These are phyloP conservation scores for Phytophthora citricola DNA, from an alignment of 352 stramenopile species.

Conservation along the genomic window DNA sequence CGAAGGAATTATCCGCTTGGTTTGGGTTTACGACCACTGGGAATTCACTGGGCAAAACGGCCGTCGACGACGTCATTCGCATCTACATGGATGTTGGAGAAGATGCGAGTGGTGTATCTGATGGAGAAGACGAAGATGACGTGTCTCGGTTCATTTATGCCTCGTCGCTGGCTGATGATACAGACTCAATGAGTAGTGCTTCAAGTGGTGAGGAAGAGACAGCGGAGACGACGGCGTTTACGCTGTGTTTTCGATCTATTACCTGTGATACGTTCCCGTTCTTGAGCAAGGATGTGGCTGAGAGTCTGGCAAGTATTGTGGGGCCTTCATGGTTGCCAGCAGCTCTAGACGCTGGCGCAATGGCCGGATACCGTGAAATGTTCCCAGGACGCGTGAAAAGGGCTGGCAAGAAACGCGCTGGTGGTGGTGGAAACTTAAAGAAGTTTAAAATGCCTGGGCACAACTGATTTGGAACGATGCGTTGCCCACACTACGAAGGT, in stretches of 20 bases:
- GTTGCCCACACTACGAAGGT: too few relatives aligned
- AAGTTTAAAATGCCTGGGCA: too few relatives aligned
- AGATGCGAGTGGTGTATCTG: neutral
- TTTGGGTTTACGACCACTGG: too few relatives aligned
- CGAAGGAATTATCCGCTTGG: too few relatives aligned
- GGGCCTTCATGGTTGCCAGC: neutral
- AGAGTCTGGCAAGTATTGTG: conserved; percentile 2
- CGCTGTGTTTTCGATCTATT: neutral
- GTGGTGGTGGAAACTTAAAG: too few relatives aligned
- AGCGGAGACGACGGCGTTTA: neutral
- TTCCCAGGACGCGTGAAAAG: too few relatives aligned
- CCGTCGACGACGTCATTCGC: conserved; percentile 11
- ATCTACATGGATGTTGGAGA: conserved; percentile 29
- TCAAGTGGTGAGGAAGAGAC: neutral
- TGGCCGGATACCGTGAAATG: too few relatives aligned
- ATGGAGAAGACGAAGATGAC: too few relatives aligned
- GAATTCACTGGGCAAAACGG: neutral
- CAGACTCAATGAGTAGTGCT: too few relatives aligned
- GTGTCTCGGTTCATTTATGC: conserved; percentile 10
- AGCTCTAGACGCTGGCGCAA: too few relatives aligned
- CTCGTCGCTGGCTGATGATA: neutral
- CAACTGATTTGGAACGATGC: too few relatives aligned
- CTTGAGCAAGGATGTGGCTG: neutral
- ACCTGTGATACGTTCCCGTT: neutral
- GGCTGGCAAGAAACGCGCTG: too few relatives aligned